A percentile compares a stretch with the other conserved stretches of the same genome.
These are phyloP conservation scores for Fusarium nygamai DNA, from an alignment of 2,329 filamentous ascomycete species.

Conservation along the genomic window DNA sequence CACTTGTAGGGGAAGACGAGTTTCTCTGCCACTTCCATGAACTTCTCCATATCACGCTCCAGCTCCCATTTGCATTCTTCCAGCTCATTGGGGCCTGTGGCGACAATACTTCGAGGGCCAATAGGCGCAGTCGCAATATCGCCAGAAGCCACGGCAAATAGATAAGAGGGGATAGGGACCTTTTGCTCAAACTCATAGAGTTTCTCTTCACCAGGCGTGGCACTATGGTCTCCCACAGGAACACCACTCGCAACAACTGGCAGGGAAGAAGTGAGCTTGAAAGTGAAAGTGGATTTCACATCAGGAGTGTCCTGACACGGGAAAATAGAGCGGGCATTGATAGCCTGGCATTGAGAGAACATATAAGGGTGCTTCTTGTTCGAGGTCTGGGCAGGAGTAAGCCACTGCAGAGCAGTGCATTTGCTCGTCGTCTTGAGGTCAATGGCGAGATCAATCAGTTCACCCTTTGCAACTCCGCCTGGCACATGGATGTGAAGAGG, in stretches of 20 bases:
- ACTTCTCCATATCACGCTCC: constrained; percentile 89
- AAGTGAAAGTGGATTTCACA: constrained; percentile 94
- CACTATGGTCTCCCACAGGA: constrained; percentile 57
- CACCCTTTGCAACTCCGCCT: constrained; percentile 62
- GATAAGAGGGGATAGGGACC: constrained; percentile 92
- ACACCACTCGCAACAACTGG: constrained; percentile 94
- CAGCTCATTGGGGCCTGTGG: constrained; percentile 88
- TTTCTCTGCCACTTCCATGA: constrained; percentile 85
- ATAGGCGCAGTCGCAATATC: constrained; percentile 89
- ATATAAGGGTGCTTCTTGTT: constrained; percentile 98
- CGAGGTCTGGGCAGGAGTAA: constrained; percentile 90
- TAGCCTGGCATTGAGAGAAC: constrained; percentile 98
- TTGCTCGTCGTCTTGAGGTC: constrained; percentile 82
- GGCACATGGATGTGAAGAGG: constrained; percentile 74
- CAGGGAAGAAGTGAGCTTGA: constrained; percentile 85
- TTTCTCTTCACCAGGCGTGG: constrained; percentile 60
- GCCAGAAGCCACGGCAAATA: constrained; percentile 90
- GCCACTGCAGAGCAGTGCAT: constrained; percentile 95
- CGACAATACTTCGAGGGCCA: constrained; percentile 85
- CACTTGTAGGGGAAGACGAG: constrained; percentile 88
- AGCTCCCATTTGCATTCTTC: constrained; percentile 89
- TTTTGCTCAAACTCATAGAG: constrained; percentile 89
- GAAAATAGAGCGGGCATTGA: constrained; percentile 92
- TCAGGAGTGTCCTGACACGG: constrained; percentile 98
- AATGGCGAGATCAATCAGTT: constrained; percentile 68